phyloP scores from a whole-genome alignment of 305 asterid species.

The Ajuga reptans region DNA sequence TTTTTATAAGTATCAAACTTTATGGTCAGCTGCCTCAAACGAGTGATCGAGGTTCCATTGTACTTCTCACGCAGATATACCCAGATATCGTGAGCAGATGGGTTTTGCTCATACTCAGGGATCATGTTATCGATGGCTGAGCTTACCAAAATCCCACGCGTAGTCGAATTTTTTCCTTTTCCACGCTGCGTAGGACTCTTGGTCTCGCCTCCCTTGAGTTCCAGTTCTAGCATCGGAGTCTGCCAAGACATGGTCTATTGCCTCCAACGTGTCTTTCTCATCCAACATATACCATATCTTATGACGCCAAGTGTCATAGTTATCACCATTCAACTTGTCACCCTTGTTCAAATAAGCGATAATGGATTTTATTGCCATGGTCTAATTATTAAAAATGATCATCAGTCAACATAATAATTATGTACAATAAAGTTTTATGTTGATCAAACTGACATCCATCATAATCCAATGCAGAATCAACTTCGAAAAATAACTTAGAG shows the following conservation, averaged over 20 bases:
- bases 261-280: not conserved
- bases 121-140: not conserved
- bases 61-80: not conserved
- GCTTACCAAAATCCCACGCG: not conserved
- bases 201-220: not conserved
- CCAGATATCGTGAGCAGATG: not conserved
- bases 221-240: too few species aligned
- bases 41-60: not conserved
- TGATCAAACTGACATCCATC: too few species aligned
- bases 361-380: too few species aligned
- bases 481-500: too few species aligned
- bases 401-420: too few species aligned
- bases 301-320: too few species aligned
- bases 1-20: not conserved
- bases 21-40: not conserved
- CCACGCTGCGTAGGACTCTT: not conserved
- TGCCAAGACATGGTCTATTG: not conserved
- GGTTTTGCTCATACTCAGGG: not conserved
- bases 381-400: too few species aligned
- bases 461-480: too few species aligned
- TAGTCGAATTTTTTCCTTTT: not conserved
- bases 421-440: too few species aligned
- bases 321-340: too few species aligned
- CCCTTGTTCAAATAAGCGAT: too few species aligned
- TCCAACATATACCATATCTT: not conserved